Evolutionary conservation across 1,284 basidiomycete genomes (phyloP), one percentile per base, ranked within the genome.

Genomic region (Ceratobasidium sp.): DNA sequence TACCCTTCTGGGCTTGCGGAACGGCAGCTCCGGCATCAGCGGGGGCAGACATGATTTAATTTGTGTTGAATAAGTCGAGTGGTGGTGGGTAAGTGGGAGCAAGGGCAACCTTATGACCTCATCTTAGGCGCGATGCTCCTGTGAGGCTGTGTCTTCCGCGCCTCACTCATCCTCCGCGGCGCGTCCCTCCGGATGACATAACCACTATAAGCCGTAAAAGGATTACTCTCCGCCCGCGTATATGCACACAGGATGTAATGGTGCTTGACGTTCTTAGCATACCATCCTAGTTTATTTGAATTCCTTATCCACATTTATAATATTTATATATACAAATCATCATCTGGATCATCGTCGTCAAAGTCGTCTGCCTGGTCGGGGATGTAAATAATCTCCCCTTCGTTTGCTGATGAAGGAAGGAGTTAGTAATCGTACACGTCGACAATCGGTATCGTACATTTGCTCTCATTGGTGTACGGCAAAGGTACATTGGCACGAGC

Each of bases 331-430:
- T 94, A 91, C 69, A 94, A 79, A 77, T 94, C 92, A 75, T 94
- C 92, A 74, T 94, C 92, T 22, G 92, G 92, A 80, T 94, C 92
- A 67, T 94, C 93, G 68, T 93, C 92, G 74, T 94, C 92, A 55
- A 93, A 84, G 73, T 94, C 93, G 75, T 94, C 92, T 35, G 90
- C 92, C 20, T 91, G 92, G 75, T 94, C 92, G 17, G 93, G 92
- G 73, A 93, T 90, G 72, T 94, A 94, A 65, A 85, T 77, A 40
- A 88, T 87, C 15, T 80, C 80, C 7, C 79, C 80, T 62, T 67
- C 47, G 65, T 67, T 57, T 32, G 69, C 43, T 52, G 31, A 38
- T 54, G 27, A 68, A 79, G 69, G 84, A 83, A 13, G 79, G 76
- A 32, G 73, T 17, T 29, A 35, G 52, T 12, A 2, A 65, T 22